Base-by-base conservation (phyloP, 2,329 filamentous ascomycete genomes). In the Karstenula rhodostoma region DNA sequence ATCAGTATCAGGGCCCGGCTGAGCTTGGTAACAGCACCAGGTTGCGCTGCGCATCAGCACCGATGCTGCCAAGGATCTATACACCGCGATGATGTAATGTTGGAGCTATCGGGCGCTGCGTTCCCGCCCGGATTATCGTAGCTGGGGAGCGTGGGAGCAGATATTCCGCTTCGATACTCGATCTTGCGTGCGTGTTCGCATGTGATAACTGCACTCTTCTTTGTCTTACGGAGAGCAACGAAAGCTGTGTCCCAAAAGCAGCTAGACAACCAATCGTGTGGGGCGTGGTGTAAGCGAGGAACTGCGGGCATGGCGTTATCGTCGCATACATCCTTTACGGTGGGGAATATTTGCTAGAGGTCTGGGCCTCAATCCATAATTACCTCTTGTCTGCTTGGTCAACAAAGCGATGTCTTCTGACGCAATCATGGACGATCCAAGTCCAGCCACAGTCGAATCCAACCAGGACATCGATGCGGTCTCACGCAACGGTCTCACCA, bases 1-100 rank as follows among this genome's bases (percentile, higher is more conserved):
- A 49, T 29, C 33, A 35, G 48, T 37, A 49, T 23, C 33, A 40
- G 25, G 29, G 19, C 19, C 49, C 53, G 55, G 61, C 54, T 56
- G 55, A 51, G 47, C 54, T 54, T 32, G 49, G 33, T 42, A 52
- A 46, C 46, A 47, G 56, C 10, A 32, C 29, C 40, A 22, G 37
- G 51, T 43, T 54, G 50, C 50, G 25, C 33, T 40, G 50, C 35
- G 35, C 50, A 42, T 32, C 50, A 43, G 33, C 23, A 15, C 29
- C 37, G n/a, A 6, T 10, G 17, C 1, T 54, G 57, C 56, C 52
- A 59, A 57, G 46, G 40, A 23, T 35, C n/a, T n/a, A n/a, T n/a
- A 35, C 54, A 43, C 35, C 56, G 48, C 51, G 61, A 63, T 63
- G 61, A 63, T 58, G 61, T 60, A 63, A 60, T 49, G 50, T 46